Percentiles rank a stretch among this genome's conserved stretches.
phyloP scores from a whole-genome alignment of 1,284 basidiomycete species.

The Ganoderma multipileum region DNA sequence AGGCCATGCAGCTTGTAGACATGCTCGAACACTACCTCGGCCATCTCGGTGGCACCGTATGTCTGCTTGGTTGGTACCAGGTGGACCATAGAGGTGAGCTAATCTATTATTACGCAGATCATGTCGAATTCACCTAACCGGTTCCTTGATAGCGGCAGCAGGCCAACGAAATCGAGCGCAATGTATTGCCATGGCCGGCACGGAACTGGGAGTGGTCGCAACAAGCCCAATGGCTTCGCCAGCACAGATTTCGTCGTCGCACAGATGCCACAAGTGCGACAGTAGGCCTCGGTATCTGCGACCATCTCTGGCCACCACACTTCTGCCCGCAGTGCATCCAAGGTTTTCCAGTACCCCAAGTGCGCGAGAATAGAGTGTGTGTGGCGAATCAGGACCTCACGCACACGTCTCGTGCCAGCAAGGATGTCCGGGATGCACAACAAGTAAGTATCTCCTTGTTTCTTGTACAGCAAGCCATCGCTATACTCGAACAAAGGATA shows the following conservation, averaged over 20 bases:
- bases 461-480: not conserved
- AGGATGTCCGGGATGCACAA: not conserved
- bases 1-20: constrained; percentile 6
- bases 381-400: constrained; percentile 37
- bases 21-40: constrained; percentile 1
- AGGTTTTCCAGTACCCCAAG: constrained; percentile 34
- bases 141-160: constrained; percentile 38
- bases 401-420: not conserved
- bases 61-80: constrained; percentile 35
- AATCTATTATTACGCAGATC: constrained; percentile 41
- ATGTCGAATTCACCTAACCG: constrained; percentile 37
- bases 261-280: constrained; percentile 34
- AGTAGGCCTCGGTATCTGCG: constrained; percentile 27
- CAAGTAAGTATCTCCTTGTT: not conserved
- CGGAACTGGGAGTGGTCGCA: constrained; percentile 27
- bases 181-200: constrained; percentile 37
- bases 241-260: constrained; percentile 14
- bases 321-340: constrained; percentile 33
- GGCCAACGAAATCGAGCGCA: constrained; percentile 45
- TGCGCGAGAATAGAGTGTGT: constrained; percentile 39
- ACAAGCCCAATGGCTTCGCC: constrained; percentile 1
- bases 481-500: not conserved
- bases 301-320: constrained; percentile 39
- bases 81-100: constrained; percentile 41
- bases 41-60: constrained; percentile 41